Evolutionary conservation across 306 rosid genomes (phyloP), one percentile per base, ranked within the genome.

Genomic region (Sesbania bispinosa): DNA sequence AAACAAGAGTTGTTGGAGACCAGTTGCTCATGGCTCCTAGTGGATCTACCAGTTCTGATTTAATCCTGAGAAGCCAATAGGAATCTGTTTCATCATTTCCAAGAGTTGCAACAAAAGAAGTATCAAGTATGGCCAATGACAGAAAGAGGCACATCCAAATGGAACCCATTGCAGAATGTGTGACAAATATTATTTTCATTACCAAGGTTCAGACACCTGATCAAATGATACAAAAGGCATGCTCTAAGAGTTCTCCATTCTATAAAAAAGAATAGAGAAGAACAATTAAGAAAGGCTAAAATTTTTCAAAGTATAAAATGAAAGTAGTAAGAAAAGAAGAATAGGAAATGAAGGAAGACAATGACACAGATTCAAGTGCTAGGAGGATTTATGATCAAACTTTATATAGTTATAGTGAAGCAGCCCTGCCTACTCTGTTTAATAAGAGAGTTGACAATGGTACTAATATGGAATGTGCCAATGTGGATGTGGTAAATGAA

Each of bases 11-110:
- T 35, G 58, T 39, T 41, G 85, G 83, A 62, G 93, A 91, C 99
- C 99, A 94, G 77, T 80, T 86, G 30, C 72, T 81, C 24, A 94
- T 50, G 43, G 82, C 86, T 82, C 85, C 83, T 20, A 65, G 59
- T 29, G 95, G 91, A 80, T 87, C 99, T 14, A 20, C 75, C 1
- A 86, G 73, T 63, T 91, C 80, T 42, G 96, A 89, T 79, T 89
- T 94, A 21, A 90, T 76, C 73, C 78, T 86, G 70, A 89, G 88
- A 78, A 94, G 95, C 85, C 79, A 79, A 48, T 38, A 43, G 58
- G 96, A 77, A 51, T 83, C 93, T 71, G 85, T 62, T 27, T 71
- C 67, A 52, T 65, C 38, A 29, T 86, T 82, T 23, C 80, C 89
- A 35, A 59, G 50, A 77, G 85, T 69, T 61, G 82, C 57, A 65